Percentiles rank a stretch among this genome's conserved stretches.
These are phyloP conservation scores for Biscutella laevigata DNA, from an alignment of 441 rosid genomes.

Conservation along the genomic window DNA sequence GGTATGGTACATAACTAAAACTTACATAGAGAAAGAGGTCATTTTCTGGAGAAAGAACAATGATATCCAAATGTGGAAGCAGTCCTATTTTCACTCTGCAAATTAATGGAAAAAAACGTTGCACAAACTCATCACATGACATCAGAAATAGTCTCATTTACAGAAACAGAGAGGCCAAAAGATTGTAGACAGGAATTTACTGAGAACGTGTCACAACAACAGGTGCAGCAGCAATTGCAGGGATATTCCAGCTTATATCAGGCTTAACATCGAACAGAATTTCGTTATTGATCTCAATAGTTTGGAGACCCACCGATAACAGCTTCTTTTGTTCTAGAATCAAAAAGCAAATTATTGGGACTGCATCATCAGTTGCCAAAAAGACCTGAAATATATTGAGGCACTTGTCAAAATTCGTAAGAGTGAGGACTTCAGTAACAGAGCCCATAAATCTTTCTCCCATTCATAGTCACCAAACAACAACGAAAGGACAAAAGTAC, in stretches of 20 bases:
- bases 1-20: conserved; percentile 16
- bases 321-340: conserved; percentile 84
- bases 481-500: background rate
- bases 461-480: conserved; percentile 7
- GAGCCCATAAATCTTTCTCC: background rate
- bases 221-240: conserved; percentile 87
- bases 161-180: background rate
- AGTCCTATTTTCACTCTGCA: conserved; percentile 65
- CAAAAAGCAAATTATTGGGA: conserved; percentile 80
- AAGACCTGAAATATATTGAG: conserved; percentile 52
- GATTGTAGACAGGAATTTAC: conserved; percentile 33
- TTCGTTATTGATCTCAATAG: conserved; percentile 72
- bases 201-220: conserved; percentile 77
- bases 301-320: conserved; percentile 80
- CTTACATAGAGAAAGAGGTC: conserved; percentile 83
- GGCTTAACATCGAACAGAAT: conserved; percentile 70
- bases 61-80: conserved; percentile 63
- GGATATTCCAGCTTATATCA: conserved; percentile 86
- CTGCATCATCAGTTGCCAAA: conserved; percentile 78
- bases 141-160: conserved; percentile 6
- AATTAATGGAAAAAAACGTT: conserved; percentile 18
- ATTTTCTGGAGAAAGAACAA: conserved; percentile 81
- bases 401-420: conserved; percentile 13
- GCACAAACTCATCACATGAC: conserved; percentile 10
- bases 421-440: background rate